Evolutionary conservation across 2,329 filamentous ascomycete species (phyloP).

Genomic region (Scolecobasidium constrictum): DNA sequence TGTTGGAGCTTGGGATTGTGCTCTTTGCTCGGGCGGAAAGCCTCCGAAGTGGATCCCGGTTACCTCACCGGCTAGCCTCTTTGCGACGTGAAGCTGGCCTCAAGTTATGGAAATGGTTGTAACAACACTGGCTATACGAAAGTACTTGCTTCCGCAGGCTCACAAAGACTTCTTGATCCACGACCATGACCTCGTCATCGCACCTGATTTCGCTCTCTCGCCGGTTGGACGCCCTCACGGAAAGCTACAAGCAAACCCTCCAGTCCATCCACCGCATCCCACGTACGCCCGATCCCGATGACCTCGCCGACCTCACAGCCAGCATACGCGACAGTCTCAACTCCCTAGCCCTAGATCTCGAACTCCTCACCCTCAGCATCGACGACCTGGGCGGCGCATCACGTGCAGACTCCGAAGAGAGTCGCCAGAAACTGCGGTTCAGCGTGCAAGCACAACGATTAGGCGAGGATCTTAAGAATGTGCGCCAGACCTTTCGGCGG

Average conservation of each 20-base stretch:
- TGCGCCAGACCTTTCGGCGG: slow-evolving; percentile 61
- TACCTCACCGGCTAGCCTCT: too few relatives aligned
- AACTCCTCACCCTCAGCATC: slow-evolving; percentile 67
- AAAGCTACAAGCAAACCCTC: slow-evolving; percentile 41
- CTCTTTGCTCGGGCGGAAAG: too few relatives aligned
- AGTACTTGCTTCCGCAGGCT: too few relatives aligned
- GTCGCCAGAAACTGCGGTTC: slow-evolving; percentile 54
- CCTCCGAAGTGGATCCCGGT: too few relatives aligned
- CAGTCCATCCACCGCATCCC: slow-evolving; percentile 46
- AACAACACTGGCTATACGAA: too few relatives aligned
- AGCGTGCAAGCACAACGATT: slow-evolving; percentile 56
- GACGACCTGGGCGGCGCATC: slow-evolving; percentile 17
- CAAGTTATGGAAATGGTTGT: too few relatives aligned
- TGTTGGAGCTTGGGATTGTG: too few relatives aligned
- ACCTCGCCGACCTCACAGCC: slow-evolving; percentile 59
- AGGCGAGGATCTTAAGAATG: slow-evolving; percentile 53
- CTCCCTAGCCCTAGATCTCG: slow-evolving; percentile 72
- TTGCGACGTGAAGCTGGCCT: too few relatives aligned
- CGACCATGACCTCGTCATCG: background rate
- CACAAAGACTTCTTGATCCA: too few relatives aligned
- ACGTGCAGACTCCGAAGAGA: slow-evolving; percentile 30
- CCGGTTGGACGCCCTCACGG: slow-evolving; percentile 41
- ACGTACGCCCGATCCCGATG: slow-evolving; percentile 52
- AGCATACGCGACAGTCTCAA: slow-evolving; percentile 74
- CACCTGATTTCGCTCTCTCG: slow-evolving; percentile 26